These are phyloP conservation scores for Fragaria nilgerrensis DNA, from an alignment of 306 rosid genomes.

Conservation along the genomic window DNA sequence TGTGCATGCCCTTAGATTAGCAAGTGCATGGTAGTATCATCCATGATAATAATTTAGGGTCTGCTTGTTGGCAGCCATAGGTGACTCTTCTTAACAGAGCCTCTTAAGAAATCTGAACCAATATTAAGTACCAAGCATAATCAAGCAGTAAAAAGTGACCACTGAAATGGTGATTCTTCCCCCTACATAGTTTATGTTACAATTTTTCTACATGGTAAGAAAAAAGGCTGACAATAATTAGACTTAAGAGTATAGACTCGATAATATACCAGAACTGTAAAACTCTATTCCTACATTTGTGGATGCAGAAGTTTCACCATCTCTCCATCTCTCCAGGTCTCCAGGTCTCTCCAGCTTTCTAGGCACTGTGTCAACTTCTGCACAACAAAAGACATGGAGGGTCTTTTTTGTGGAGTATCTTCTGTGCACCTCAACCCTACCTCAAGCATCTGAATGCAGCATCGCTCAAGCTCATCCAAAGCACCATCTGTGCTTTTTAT, in stretches of 20 bases:
- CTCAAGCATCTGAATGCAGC: constrained; percentile 2
- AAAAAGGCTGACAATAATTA: not conserved
- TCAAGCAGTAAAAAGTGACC: not conserved
- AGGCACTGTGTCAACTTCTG: constrained; percentile 7
- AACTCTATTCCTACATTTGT: not conserved
- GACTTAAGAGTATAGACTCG: not conserved
- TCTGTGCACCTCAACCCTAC: constrained; percentile 22
- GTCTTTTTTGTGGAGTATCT: constrained; percentile 15
- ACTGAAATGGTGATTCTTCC: not conserved
- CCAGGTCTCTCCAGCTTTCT: not conserved
- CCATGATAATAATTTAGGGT: not conserved
- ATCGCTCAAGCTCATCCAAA: constrained; percentile 12
- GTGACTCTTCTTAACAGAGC: not conserved
- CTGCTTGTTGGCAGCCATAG: not conserved
- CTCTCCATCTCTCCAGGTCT: not conserved
- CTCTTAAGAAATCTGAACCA: not conserved
- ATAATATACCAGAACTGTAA: not conserved
- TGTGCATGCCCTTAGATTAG: not conserved
- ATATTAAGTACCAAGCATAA: not conserved
- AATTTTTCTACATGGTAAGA: not conserved
- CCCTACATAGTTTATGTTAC: not conserved
- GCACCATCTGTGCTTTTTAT: not conserved
- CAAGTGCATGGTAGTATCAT: not conserved
- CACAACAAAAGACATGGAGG: constrained; percentile 13
- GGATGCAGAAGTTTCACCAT: not conserved